Base-by-base conservation (phyloP, 169 alveolate genomes). In the Theileria orientalis region DNA sequence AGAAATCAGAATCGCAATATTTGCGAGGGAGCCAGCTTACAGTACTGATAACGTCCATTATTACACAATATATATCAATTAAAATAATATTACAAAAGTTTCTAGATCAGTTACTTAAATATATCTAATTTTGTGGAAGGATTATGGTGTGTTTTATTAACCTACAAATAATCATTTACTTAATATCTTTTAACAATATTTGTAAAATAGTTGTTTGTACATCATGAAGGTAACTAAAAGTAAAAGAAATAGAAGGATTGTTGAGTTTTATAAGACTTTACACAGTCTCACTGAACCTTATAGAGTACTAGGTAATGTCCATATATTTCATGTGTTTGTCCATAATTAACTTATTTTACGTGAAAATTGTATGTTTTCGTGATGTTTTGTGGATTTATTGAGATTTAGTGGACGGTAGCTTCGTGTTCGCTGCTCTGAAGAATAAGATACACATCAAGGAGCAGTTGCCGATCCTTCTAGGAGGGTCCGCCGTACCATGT, bases 371-470 rank as follows among this genome's bases (percentile, higher is more conserved):
- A 23, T 51, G 29, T 51, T 6, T 51, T 51, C 3, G 37, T 7
- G 9, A 3, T 23, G 37, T 51, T 51, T 5, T 51, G 3, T 7
- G 6, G 14, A 51, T 51, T 27, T 51, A n/a, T 27, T 51, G 61
- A 23, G 37, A 51, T 51, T 37, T 47, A 80, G 88, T 80, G 35
- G 88, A 80, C 41, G 84, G 88, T 0, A 68, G 83, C 14, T 80
- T 80, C 57, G 84, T 70, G 41, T 80, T 64, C 37, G 83, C 83
- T 14, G 88, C 85, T 11, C 68, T 80, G 29, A 73, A 80, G 32
- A 70, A 80, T 23, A 33, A 72, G 19, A 63, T 80, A 30, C 69
- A 73, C 41, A 37, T 80, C 21, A 80, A 73, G 68, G 84, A 80
- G 1, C 85, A 72, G n/a, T 3, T 80, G 30, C 29, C 77, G 16